These are phyloP conservation scores for Tetrapisispora pingtungensis DNA, from an alignment of 805 yeast genomes.

Conservation along the genomic window DNA sequence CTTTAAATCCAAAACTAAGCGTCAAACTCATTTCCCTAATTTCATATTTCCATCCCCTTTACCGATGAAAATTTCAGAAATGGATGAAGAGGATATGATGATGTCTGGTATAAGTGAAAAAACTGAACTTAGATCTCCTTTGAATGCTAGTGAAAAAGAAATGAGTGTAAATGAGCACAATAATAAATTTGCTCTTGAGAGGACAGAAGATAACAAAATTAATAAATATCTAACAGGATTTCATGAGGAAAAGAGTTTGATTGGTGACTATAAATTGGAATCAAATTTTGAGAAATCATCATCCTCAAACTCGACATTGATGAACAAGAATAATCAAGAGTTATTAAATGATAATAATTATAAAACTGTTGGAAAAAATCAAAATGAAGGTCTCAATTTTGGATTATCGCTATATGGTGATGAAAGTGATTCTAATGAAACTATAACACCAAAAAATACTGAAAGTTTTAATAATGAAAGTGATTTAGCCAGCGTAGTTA, in stretches of 20 bases:
- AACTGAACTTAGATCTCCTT: too few species aligned
- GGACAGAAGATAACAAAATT: neutral
- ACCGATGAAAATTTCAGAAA: constrained; percentile 1
- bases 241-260: too few species aligned
- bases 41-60: neutral
- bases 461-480: neutral
- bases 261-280: neutral
- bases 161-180: too few species aligned
- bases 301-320: neutral
- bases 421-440: neutral
- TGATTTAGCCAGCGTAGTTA: neutral
- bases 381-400: neutral
- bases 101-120: constrained; percentile 18
- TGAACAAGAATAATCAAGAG: too few species aligned
- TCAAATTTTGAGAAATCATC: neutral
- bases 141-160: neutral
- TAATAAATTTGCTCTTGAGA: too few species aligned
- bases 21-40: constrained; percentile 8
- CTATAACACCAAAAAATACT: neutral
- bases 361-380: neutral
- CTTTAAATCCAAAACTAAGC: constrained; percentile 10
- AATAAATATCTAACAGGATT: neutral
- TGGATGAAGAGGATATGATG: constrained; percentile 26
- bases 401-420: constrained; percentile 2
- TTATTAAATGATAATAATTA: neutral